Conservation (phyloP, 495 filamentous ascomycete species). For the Clavariopsis aquatica region DNA sequence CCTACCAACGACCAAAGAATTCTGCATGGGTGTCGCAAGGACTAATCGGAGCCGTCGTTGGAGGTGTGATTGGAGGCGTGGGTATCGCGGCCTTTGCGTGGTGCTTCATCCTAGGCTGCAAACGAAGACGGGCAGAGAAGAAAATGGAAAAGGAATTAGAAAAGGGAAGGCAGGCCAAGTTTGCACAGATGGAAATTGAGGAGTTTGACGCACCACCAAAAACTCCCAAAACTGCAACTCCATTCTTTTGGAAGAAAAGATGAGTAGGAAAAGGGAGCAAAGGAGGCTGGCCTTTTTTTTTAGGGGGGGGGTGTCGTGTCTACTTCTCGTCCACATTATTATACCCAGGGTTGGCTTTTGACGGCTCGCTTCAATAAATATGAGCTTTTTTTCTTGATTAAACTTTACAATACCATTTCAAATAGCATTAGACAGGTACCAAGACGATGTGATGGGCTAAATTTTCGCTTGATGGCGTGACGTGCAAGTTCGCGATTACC, state of each 20-base stretch:
- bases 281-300: neutral
- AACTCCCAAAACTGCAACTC: conserved; percentile 17
- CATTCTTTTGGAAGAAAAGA: conserved; percentile 31
- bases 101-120: conserved; percentile 17
- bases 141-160: conserved; percentile 20
- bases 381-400: no score
- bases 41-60: conserved; percentile 41
- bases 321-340: conserved; percentile 18
- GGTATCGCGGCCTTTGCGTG: conserved; percentile 22
- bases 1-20: conserved; percentile 28
- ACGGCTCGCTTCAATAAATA: conserved; percentile 5
- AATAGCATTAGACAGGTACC: no score
- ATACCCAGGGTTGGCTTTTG: conserved; percentile 27
- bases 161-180: conserved; percentile 26
- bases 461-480: no score
- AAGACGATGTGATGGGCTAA: no score
- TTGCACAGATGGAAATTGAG: conserved; percentile 36
- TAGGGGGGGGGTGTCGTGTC: neutral
- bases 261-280: neutral
- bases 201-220: conserved; percentile 23
- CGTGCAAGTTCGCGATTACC: no score
- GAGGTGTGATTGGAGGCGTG: conserved; percentile 40
- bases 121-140: conserved; percentile 16
- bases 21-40: conserved; percentile 31
- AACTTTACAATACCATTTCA: no score